Base-by-base conservation (phyloP, 768 basidiomycete genomes). In the Termitomyces sp. region DNA sequence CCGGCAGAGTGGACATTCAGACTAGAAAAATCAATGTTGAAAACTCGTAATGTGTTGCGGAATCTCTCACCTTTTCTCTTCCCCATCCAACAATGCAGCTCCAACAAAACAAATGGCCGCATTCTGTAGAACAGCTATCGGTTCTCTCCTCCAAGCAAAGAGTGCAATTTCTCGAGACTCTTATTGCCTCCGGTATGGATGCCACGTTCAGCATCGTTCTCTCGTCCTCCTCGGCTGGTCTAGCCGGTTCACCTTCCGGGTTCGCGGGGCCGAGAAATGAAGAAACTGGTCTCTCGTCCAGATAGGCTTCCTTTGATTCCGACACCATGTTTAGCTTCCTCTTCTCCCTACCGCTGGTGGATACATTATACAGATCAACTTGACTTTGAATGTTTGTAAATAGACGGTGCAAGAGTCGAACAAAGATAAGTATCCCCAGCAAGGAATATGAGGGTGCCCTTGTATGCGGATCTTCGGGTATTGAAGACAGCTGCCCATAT, bases 41-140 rank as follows among this genome's bases (percentile, higher is more conserved):
- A 40, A 9, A 40, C 12, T 26, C 37, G 32, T 47, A 34, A 51
- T 52, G 15, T 37, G 15, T 12, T 15, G 11, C 35, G 7, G 15
- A 30, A 7, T 62, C 71, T 62, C 71, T 50, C 54, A 87, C 88
- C 82, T 92, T 94, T 68, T 94, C 92, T 66, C 87, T 75, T 14
- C 88, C 90, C 92, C 92, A 94, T 10, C 85, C 88, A 43, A 89
- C 83, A 40, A 94, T 90, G 62, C 92, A 94, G 61, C 77, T 83
- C 92, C 92, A 94, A 61, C 91, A 93, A 66, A 93, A 94, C 45
- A 94, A 64, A 68, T 94, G 92, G 0, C 92, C 92, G 60, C 92
- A 94, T 67, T 93, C 92, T 0, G 92, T 94, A 28, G 86, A 82
- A 65, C 85, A 86, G 60, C 83, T 91, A 55, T 85, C 81, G 0